Base-by-base conservation (phyloP, 495 filamentous ascomycete species). In the Cenococcum geophilum region DNA sequence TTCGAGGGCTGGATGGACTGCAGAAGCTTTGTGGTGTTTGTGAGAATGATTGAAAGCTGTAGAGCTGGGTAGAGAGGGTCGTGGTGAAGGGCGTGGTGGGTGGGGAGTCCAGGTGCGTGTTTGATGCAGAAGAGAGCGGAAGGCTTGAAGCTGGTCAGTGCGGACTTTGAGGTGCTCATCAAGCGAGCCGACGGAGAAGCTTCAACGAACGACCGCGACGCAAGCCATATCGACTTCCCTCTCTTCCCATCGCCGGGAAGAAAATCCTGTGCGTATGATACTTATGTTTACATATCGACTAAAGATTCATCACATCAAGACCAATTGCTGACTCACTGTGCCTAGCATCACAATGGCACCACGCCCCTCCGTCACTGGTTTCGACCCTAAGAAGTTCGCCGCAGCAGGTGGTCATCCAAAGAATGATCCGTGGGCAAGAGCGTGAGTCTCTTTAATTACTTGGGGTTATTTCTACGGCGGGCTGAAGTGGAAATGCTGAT, bases 371-470 rank as follows among this genome's bases (percentile, higher is more conserved):
- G 81, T 90, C 80, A 92, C 89, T 63, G 88, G 91, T 75, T 95
- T 96, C 81, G 83, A 92, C 75, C 72, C 86, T 65, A 78, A 77
- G 72, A 85, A 89, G 69, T 83, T 91, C 74, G 84, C 81, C 68
- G 80, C 80, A 54, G 78, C 90, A 21, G 77, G 88, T 60, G 82
- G 82, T 36, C 77, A 77, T 63, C 80, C 83, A 58, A 80, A 82
- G 73, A 85, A 87, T 71, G 95, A 97, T 73, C 93, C 93, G 43
- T 98, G 93, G 93, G 84, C 82, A 72, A 77, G 86, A 79, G 68
- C 77, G 92, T 95, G 75, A 50, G 79, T 36, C 9, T 57, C 34
- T 45, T 18, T 42, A 16, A n/a, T 49, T 21, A 55, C 10, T 4
- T 8, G 8, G 16, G 5, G 48, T 40, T 55, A 21, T 45, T 5